Evolutionary conservation across 1,139 yeast genomes (phyloP).

Genomic region (Saccharomyces hybrid): DNA sequence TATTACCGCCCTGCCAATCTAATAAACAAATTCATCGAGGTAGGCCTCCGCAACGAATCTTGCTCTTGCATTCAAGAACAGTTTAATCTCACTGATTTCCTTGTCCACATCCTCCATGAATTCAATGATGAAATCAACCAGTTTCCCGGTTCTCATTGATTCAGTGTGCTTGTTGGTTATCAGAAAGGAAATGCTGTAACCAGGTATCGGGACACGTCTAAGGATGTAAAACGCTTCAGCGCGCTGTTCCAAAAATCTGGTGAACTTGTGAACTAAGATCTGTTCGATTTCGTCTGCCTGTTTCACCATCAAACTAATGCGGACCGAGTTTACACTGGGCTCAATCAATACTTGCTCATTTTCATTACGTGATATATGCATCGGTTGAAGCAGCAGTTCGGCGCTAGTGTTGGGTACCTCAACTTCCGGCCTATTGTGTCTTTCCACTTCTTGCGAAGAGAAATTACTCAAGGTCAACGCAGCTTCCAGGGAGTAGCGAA

Average conservation of each 20-base stretch:
- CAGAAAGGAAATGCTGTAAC: constrained; percentile 88
- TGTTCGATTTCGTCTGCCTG: constrained; percentile 97
- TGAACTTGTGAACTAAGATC: constrained; percentile 87
- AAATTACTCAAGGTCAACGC: constrained; percentile 91
- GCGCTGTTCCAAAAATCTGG: constrained; percentile 86
- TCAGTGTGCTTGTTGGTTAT: constrained; percentile 94
- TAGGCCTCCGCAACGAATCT: constrained; percentile 96
- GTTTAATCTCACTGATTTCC: constrained; percentile 96
- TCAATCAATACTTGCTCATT: constrained; percentile 89
- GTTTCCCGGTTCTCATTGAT: constrained; percentile 88
- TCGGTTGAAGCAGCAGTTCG: constrained; percentile 81
- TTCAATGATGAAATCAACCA: constrained; percentile 93
- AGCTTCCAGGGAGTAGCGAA: constrained; percentile 86
- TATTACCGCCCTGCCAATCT: neutral
- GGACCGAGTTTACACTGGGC: constrained; percentile 82
- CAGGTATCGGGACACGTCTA: constrained; percentile 80
- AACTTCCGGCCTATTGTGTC: constrained; percentile 96
- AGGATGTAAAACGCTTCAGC: constrained; percentile 91
- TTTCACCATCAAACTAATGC: constrained; percentile 86
- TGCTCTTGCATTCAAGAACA: constrained; percentile 94
- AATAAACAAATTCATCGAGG: constrained; percentile 38
- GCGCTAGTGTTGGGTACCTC: constrained; percentile 68
- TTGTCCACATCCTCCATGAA: constrained; percentile 99
- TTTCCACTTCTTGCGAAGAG: constrained; percentile 89
- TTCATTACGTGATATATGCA: constrained; percentile 88